A percentile compares a stretch with the other conserved stretches of the same genome.
phyloP scores from a whole-genome alignment of 805 yeast species.

The Sugiyamaella smithiae region DNA sequence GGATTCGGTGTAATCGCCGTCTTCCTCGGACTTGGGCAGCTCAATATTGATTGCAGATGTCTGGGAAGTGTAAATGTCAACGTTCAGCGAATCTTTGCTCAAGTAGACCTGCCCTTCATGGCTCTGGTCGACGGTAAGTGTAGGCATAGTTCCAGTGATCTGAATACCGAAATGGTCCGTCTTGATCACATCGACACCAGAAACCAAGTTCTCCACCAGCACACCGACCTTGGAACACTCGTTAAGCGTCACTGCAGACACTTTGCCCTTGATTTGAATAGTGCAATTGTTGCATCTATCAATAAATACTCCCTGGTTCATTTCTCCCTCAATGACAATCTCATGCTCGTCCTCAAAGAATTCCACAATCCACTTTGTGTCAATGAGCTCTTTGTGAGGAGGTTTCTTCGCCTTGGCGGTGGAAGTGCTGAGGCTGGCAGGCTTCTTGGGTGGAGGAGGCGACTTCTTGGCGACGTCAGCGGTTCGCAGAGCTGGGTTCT shows the following conservation, averaged over 20 bases:
- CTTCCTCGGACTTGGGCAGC: conserved; percentile 67
- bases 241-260: conserved; percentile 79
- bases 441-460: conserved; percentile 85
- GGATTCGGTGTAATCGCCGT: conserved; percentile 60
- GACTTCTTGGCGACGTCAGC: conserved; percentile 45
- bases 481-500: conserved; percentile 73
- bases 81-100: conserved; percentile 60
- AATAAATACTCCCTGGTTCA: conserved; percentile 85
- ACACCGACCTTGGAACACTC: conserved; percentile 71
- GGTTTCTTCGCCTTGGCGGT: conserved; percentile 43
- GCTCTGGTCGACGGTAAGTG: conserved; percentile 82
- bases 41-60: conserved; percentile 84
- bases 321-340: conserved; percentile 72
- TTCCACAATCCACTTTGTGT: conserved; percentile 86
- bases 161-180: conserved; percentile 80
- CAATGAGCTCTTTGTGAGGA: conserved; percentile 66
- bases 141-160: conserved; percentile 76
- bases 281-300: conserved; percentile 75
- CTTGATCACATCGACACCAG: conserved; percentile 86
- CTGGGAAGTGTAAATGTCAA: conserved; percentile 76
- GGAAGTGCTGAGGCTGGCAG: conserved; percentile 50
- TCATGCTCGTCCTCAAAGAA: conserved; percentile 65
- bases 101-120: conserved; percentile 83
- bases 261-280: conserved; percentile 84
- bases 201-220: conserved; percentile 77